These are phyloP conservation scores for Saccharomycopsis capsularis DNA, from an alignment of 805 yeast species.

Conservation along the genomic window DNA sequence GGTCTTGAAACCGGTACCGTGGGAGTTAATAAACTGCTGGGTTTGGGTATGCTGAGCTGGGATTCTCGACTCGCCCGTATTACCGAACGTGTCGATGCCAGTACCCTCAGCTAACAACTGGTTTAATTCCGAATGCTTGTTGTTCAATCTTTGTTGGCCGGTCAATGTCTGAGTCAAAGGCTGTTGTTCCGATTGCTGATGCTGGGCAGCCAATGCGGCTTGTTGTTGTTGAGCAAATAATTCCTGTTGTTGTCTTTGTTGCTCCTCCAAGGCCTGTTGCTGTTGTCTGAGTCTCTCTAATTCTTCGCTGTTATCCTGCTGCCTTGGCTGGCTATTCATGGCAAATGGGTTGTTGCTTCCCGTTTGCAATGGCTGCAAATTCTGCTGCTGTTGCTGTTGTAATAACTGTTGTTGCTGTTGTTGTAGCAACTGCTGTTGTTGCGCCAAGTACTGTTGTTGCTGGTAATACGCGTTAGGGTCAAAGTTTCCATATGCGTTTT, in stretches of 20 bases:
- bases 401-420: conserved; percentile 32
- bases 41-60: conserved; percentile 91
- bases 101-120: conserved; percentile 77
- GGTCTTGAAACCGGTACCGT: conserved; percentile 68
- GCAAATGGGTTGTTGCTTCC: conserved; percentile 82
- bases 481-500: conserved; percentile 33
- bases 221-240: conserved; percentile 16
- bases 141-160: conserved; percentile 49
- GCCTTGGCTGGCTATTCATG: conserved; percentile 26
- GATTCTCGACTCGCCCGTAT: conserved; percentile 72
- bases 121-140: conserved; percentile 65
- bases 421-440: conserved; percentile 29
- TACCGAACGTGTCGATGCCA: conserved; percentile 90
- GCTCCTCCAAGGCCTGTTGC: conserved; percentile 20
- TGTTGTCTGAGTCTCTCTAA: conserved; percentile 21
- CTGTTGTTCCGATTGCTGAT: conserved; percentile 26
- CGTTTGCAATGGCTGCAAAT: conserved; percentile 47
- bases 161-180: conserved; percentile 42
- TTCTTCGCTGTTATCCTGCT: conserved; percentile 15
- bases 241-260: conserved; percentile 9
- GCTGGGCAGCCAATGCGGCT: conserved; percentile 18
- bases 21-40: conserved; percentile 73
- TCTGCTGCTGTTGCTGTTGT: conserved; percentile 27
- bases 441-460: conserved; percentile 30
- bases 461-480: conserved; percentile 24